Conservation (phyloP, 257 asterid species). For the Plantago elongata region DNA sequence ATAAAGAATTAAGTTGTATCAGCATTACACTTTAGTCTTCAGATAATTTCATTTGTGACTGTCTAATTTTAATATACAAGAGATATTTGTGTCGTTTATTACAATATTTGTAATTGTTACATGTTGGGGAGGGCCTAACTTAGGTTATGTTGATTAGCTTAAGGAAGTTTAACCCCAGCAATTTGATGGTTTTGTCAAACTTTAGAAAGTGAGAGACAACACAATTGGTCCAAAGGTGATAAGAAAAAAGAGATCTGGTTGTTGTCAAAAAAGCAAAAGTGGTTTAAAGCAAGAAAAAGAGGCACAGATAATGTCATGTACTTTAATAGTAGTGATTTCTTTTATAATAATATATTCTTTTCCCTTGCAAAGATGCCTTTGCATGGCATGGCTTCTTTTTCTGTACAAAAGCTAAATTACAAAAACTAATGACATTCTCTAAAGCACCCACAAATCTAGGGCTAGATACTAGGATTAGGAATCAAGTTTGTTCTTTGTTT, state of each 20-base stretch:
- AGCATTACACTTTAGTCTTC: too few species aligned
- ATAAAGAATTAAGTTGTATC: too few species aligned
- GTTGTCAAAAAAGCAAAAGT: constrained; percentile 41
- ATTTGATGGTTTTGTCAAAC: constrained; percentile 19
- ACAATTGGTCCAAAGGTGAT: constrained; percentile 42
- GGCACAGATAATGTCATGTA: constrained; percentile 13
- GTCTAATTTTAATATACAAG: too few species aligned
- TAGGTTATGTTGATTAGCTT: too few species aligned
- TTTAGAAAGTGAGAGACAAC: constrained; percentile 39
- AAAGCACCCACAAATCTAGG: constrained; percentile 4
- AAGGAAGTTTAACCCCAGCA: too few species aligned
- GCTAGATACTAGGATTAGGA: neutral
- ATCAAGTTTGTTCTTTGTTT: neutral
- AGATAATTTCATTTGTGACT: too few species aligned
- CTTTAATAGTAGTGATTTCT: too few species aligned
- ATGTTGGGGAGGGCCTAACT: too few species aligned
- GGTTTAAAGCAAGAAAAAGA: constrained; percentile 32
- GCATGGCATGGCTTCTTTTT: constrained; percentile 32
- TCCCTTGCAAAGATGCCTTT: constrained; percentile 32
- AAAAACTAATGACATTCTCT: neutral
- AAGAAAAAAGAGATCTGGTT: constrained; percentile 30
- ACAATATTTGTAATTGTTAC: too few species aligned
- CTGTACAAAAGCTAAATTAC: constrained; percentile 16
- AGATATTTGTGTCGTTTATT: too few species aligned
- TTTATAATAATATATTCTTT: too few species aligned